Percentiles rank a stretch among this genome's conserved stretches.
These are phyloP conservation scores for Pseudocercospora ulei DNA, from an alignment of 2,329 filamentous ascomycete species.

Conservation along the genomic window DNA sequence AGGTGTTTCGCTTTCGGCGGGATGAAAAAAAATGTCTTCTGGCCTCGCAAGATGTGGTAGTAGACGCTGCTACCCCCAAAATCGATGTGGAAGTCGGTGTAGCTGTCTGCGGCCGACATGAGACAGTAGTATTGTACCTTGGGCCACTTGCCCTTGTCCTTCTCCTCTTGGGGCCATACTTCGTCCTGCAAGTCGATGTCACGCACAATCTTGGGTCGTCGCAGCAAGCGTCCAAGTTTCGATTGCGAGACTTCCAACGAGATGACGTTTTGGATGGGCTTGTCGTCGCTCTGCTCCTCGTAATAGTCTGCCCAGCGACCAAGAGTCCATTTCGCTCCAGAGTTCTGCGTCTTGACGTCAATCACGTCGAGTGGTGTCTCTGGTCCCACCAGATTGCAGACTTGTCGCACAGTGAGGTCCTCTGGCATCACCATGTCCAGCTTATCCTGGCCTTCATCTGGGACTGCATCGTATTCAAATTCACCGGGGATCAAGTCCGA, in stretches of 20 bases:
- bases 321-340: constrained; percentile 56
- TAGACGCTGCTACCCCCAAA: constrained; percentile 62
- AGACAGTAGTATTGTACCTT: constrained; percentile 60
- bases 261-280: constrained; percentile 58
- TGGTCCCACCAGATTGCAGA: constrained; percentile 54
- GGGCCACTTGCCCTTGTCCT: constrained; percentile 48
- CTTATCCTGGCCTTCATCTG: constrained; percentile 54
- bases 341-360: constrained; percentile 59
- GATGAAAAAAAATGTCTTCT: constrained; percentile 63
- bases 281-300: constrained; percentile 51
- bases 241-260: constrained; percentile 59
- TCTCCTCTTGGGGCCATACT: constrained; percentile 47
- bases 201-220: constrained; percentile 55
- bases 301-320: constrained; percentile 59
- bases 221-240: constrained; percentile 52
- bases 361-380: constrained; percentile 57
- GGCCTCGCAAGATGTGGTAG: constrained; percentile 59
- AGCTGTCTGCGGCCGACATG: constrained; percentile 62
- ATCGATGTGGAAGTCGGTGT: constrained; percentile 63
- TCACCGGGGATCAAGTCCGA: constrained; percentile 32
- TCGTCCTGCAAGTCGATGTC: constrained; percentile 51
- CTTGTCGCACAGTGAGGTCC: constrained; percentile 53
- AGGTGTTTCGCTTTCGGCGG: constrained; percentile 58
- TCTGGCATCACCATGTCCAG: constrained; percentile 60
- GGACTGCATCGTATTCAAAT: constrained; percentile 43